phyloP scores from a whole-genome alignment of 2,329 filamentous ascomycete genomes.

The Colletotrichum sp. region DNA sequence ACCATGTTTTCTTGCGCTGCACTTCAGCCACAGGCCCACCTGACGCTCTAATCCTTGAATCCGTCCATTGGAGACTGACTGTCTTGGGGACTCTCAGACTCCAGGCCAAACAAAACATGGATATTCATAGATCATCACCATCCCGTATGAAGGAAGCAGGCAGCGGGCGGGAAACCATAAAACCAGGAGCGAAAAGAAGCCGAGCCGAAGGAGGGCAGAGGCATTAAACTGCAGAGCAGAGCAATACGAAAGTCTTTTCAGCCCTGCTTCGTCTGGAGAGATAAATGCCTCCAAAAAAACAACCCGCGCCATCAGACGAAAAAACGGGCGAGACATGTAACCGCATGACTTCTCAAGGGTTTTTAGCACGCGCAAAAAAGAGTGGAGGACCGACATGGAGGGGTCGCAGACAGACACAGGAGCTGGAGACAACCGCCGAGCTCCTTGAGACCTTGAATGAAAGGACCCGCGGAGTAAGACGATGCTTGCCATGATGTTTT shows the following conservation, averaged over 20 bases:
- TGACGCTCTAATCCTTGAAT: not conserved
- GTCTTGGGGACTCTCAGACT: not conserved
- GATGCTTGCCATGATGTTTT: not conserved
- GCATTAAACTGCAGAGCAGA: not conserved
- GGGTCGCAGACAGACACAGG: not conserved
- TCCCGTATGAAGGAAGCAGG: not conserved
- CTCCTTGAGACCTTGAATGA: not conserved
- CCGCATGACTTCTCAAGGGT: not conserved
- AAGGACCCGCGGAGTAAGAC: not conserved
- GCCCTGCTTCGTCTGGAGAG: not conserved
- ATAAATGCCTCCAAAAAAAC: not conserved
- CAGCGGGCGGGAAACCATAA: not conserved
- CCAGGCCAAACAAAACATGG: not conserved
- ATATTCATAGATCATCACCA: not conserved
- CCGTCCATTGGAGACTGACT: not conserved
- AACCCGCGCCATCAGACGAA: not conserved
- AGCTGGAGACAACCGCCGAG: not conserved
- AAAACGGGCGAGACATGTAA: constrained; percentile 10
- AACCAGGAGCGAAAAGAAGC: not conserved
- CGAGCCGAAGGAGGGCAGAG: not conserved
- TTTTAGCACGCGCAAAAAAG: not conserved
- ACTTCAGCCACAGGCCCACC: not conserved
- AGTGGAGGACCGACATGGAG: not conserved
- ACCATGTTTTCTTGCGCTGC: not conserved
- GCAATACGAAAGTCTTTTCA: not conserved